Conservation (phyloP, 2,329 filamentous ascomycete genomes). For the Aureobasidium namibiae region DNA sequence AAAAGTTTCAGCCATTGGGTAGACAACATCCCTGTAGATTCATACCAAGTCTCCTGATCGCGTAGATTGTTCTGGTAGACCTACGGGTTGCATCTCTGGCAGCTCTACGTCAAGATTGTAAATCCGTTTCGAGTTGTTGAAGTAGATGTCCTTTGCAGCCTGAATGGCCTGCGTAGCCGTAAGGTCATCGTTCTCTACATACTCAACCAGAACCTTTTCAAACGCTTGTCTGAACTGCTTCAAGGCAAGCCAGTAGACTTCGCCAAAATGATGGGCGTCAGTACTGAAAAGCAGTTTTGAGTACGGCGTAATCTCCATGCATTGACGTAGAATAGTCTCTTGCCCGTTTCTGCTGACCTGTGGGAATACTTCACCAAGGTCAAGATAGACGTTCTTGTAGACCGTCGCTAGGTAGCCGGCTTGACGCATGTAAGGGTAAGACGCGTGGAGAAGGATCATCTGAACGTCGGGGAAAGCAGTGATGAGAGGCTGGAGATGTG, state of each 20-base stretch:
- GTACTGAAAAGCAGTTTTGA: slow-evolving; percentile 74
- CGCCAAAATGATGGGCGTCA: slow-evolving; percentile 70
- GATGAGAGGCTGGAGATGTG: slow-evolving; percentile 67
- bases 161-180: slow-evolving; percentile 53
- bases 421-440: slow-evolving; percentile 74
- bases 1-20: not conserved
- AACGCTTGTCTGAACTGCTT: slow-evolving; percentile 64
- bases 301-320: slow-evolving; percentile 65
- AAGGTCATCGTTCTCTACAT: slow-evolving; percentile 56
- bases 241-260: slow-evolving; percentile 67
- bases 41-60: not conserved
- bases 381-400: slow-evolving; percentile 72
- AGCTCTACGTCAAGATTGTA: slow-evolving; percentile 49
- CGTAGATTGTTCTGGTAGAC: not conserved
- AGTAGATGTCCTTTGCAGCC: slow-evolving; percentile 60
- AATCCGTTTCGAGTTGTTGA: slow-evolving; percentile 67
- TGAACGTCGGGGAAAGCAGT: slow-evolving; percentile 59
- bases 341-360: slow-evolving; percentile 70
- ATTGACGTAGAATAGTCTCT: slow-evolving; percentile 59
- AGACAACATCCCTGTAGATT: not conserved
- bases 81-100: slow-evolving; percentile 24
- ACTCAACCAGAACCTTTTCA: slow-evolving; percentile 58
- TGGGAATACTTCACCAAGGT: slow-evolving; percentile 77
- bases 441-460: slow-evolving; percentile 70
- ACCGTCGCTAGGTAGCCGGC: slow-evolving; percentile 69